These are phyloP conservation scores for Coemansia sp. DNA, from an alignment of 192 early-diverging fungal genomes.

Conservation along the genomic window DNA sequence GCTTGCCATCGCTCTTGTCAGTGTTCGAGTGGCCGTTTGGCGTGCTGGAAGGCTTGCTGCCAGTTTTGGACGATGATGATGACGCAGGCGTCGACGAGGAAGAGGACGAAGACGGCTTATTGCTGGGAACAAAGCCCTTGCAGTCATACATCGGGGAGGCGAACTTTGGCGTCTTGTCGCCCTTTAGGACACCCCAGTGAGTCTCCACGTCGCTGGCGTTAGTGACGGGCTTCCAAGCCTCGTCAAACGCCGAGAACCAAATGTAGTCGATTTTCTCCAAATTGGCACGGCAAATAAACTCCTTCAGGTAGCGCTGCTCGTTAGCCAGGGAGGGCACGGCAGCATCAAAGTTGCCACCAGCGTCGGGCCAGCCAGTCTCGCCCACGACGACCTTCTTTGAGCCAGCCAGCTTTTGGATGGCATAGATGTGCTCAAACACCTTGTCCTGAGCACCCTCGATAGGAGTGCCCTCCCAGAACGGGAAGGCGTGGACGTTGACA, in stretches of 20 bases:
- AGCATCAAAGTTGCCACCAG: conserved; percentile 44
- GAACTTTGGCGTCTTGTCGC: conserved; percentile 55
- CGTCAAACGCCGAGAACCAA: conserved; percentile 72
- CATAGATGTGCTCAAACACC: conserved; percentile 60
- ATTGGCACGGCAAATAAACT: conserved; percentile 67
- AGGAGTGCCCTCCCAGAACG: conserved; percentile 66
- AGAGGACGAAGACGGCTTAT: conserved; percentile 5
- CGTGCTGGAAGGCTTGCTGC: background rate
- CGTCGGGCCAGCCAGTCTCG: conserved; percentile 75
- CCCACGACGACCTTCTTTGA: conserved; percentile 63
- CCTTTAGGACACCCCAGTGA: conserved; percentile 57
- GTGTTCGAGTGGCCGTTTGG: conserved; percentile 1
- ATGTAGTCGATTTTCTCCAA: conserved; percentile 61
- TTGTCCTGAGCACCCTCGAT: conserved; percentile 57
- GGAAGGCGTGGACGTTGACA: conserved; percentile 69
- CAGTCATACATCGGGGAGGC: conserved; percentile 55
- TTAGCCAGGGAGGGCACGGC: conserved; percentile 64
- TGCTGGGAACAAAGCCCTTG: conserved; percentile 46
- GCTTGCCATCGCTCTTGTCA: conserved; percentile 10
- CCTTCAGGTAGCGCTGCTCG: conserved; percentile 64
- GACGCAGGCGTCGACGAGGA: too few relatives aligned
- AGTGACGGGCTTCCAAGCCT: conserved; percentile 66
- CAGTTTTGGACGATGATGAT: background rate
- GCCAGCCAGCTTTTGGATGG: conserved; percentile 53
- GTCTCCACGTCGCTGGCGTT: conserved; percentile 60